Evolutionary conservation across 2,329 filamentous ascomycete genomes (phyloP), one percentile per base, ranked within the genome.

Genomic region (Didymella glomerata): DNA sequence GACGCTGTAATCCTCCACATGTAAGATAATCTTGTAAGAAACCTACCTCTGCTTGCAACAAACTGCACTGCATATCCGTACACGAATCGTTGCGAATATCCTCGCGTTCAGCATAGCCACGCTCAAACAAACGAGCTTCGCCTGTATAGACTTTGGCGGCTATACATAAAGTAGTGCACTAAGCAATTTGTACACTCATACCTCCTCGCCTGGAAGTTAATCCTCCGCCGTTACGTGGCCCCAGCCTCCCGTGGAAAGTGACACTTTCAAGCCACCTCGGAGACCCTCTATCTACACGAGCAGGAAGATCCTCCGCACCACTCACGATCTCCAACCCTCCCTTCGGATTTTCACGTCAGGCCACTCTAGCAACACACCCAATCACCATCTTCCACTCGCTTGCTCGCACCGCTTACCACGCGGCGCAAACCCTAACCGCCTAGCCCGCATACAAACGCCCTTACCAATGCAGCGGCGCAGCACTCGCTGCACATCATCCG

Each of bases 1-100:
- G 58, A 61, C 46, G 25, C 40, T 47, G 58, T 54, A 51, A 56
- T 50, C 4, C 40, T 54, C 48, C 28, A 34, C 28, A 53, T 61
- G 58, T 61, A 61, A 61, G 48, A 61, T 61, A 57, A 50, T 32
- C 22, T 30, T 57, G 58, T 50, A 57, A 50, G 49, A 57, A 55
- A 48, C 28, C 16, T 32, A 28, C 16, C 8, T 45, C 25, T 50
- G 40, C 36, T 24, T 42, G 46, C 50, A 36, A 25, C 22, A 36
- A 22, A 18, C 16, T 20, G n/a, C 24, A 14, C 18, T 36, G 22
- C 44, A 32, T 40, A 3, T 20, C 9, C 36, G 45, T 41, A 45
- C 48, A 42, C 44, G 10, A 34, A 51, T 18, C 11, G 14, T 25
- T 49, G 30, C 36, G 25, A 25, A n/a, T 9, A 22, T 7, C 11